These are phyloP conservation scores for Diaporthe citrichinensis DNA, from an alignment of 2,329 filamentous ascomycete species.

Conservation along the genomic window DNA sequence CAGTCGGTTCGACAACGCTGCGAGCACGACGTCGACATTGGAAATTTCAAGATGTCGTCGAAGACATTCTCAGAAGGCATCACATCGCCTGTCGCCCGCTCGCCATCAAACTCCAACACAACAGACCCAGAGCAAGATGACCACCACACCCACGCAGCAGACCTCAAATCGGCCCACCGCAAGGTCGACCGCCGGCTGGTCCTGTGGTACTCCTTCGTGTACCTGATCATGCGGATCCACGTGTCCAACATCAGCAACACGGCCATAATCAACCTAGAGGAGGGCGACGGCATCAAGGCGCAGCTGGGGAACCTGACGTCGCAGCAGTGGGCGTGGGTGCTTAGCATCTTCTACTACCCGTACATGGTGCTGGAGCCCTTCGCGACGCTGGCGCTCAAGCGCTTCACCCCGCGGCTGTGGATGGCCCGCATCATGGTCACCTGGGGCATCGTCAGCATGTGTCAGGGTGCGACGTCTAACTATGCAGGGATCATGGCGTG, in stretches of 20 bases:
- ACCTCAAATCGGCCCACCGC: constrained; percentile 42
- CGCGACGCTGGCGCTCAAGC: constrained; percentile 46
- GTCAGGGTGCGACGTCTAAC: constrained; percentile 44
- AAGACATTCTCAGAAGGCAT: background rate
- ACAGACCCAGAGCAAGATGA: background rate
- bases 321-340: constrained; percentile 47
- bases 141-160: background rate
- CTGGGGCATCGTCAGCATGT: constrained; percentile 47
- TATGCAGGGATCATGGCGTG: constrained; percentile 47
- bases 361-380: constrained; percentile 48
- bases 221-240: constrained; percentile 47
- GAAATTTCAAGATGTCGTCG: background rate
- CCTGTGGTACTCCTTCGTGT: constrained; percentile 46
- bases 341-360: constrained; percentile 47
- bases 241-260: constrained; percentile 48
- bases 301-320: constrained; percentile 45
- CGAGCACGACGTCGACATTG: too few species aligned
- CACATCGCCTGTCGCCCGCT: background rate
- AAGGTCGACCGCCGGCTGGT: constrained; percentile 47
- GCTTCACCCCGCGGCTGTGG: constrained; percentile 45
- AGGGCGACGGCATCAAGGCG: constrained; percentile 46
- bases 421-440: constrained; percentile 48
- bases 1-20: background rate
- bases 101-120: background rate
- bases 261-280: constrained; percentile 48